Evolutionary conservation across 305 asterid species (phyloP).

Genomic region (Fraxinus xanthoxyloides): DNA sequence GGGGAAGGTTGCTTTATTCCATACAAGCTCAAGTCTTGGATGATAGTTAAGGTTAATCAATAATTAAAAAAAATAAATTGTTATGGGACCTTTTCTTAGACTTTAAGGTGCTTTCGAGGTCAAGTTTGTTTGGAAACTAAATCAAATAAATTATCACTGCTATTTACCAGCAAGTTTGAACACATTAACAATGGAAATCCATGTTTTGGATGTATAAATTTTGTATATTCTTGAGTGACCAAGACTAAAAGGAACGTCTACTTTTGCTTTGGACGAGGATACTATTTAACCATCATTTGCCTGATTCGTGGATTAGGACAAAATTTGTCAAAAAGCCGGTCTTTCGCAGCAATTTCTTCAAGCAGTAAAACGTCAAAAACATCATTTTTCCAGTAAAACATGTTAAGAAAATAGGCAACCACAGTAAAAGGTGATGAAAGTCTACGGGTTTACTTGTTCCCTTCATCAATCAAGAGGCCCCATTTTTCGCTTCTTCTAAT

Average conservation of each 20-base stretch:
- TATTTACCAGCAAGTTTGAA: background rate
- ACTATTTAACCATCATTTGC: background rate
- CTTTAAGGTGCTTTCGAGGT: slow-evolving; percentile 18
- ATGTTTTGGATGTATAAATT: background rate
- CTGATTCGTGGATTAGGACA: background rate
- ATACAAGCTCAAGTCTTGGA: no score
- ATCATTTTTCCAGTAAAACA: slow-evolving; percentile 10
- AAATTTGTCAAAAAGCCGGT: background rate
- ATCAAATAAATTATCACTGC: background rate
- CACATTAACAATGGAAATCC: background rate
- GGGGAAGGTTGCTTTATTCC: background rate
- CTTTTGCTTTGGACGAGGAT: slow-evolving; percentile 17
- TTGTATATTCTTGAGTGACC: background rate
- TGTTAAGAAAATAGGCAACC: background rate
- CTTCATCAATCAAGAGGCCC: slow-evolving; percentile 65
- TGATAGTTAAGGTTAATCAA: background rate
- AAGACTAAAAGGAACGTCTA: background rate
- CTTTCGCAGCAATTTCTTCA: slow-evolving; percentile 1
- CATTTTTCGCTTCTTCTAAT: slow-evolving; percentile 42
- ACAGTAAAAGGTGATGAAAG: slow-evolving; percentile 37
- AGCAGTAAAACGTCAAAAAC: slow-evolving; percentile 1
- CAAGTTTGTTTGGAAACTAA: background rate
- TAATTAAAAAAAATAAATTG: background rate
- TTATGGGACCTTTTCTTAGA: slow-evolving; percentile 20
- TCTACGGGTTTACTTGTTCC: slow-evolving; percentile 47